Evolutionary conservation across 257 asterid genomes (phyloP).

Genomic region (Capsicum pubescens): DNA sequence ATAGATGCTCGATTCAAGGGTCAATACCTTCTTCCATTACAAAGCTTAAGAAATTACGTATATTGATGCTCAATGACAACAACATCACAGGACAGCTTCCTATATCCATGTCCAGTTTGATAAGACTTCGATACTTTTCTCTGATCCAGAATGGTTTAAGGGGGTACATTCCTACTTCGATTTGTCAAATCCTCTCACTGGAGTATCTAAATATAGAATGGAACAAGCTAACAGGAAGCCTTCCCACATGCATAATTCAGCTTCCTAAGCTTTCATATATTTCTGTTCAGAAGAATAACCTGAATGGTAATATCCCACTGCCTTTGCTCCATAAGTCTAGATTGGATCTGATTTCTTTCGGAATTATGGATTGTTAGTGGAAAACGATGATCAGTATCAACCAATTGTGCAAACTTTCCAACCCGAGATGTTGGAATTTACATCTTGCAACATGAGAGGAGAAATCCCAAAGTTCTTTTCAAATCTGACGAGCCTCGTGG

Average conservation of each 20-base stretch:
- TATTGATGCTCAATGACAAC: too few relatives aligned
- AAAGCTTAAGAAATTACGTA: too few relatives aligned
- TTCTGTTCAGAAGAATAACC: conserved; percentile 17
- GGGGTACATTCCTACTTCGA: conserved; percentile 14
- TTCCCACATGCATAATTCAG: conserved; percentile 27
- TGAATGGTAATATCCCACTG: conserved; percentile 26
- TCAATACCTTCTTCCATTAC: too few relatives aligned
- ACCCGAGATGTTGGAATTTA: not conserved
- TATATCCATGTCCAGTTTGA: too few relatives aligned
- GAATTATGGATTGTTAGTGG: conserved; percentile 21
- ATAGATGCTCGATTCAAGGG: too few relatives aligned
- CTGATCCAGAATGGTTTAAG: too few relatives aligned
- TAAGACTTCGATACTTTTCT: too few relatives aligned
- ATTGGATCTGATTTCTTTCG: not conserved
- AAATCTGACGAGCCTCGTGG: too few relatives aligned
- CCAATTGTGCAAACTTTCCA: not conserved
- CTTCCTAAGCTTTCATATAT: not conserved
- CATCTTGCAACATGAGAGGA: conserved; percentile 29
- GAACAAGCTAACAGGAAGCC: conserved; percentile 17
- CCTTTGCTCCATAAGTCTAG: conserved; percentile 15
- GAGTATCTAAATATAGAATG: conserved; percentile 2
- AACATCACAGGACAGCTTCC: too few relatives aligned
- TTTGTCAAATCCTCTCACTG: conserved; percentile 23
- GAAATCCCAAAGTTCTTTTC: too few relatives aligned
- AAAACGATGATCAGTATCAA: not conserved